Percentiles rank a stretch among this genome's conserved stretches.
These are phyloP conservation scores for Pleurotus giganteus DNA, from an alignment of 768 basidiomycete species.

Conservation along the genomic window DNA sequence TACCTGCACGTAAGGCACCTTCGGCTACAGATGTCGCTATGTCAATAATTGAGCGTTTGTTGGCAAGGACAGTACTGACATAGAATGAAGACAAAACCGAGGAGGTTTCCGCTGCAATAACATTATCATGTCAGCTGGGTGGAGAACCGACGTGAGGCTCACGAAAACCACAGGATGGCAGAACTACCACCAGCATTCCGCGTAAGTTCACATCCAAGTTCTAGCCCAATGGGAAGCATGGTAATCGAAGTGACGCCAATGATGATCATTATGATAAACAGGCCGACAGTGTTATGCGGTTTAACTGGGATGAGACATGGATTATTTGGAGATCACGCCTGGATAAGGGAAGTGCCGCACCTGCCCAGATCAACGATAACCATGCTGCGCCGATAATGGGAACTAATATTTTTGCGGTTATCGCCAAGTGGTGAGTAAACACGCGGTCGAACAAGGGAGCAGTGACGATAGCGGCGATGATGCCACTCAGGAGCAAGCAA, in stretches of 20 bases:
- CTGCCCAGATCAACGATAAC: slow-evolving; percentile 80
- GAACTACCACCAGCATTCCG: slow-evolving; percentile 77
- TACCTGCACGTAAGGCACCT: slow-evolving; percentile 63
- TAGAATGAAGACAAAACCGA: slow-evolving; percentile 60
- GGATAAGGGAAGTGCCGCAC: slow-evolving; percentile 34
- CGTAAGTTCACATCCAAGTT: slow-evolving; percentile 78
- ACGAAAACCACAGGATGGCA: slow-evolving; percentile 76
- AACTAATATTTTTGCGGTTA: slow-evolving; percentile 55
- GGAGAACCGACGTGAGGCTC: slow-evolving; percentile 18
- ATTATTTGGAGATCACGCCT: neutral
- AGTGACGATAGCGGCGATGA: slow-evolving; percentile 62
- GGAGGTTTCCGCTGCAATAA: slow-evolving; percentile 56
- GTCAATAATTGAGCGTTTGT: neutral
- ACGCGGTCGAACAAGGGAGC: slow-evolving; percentile 81
- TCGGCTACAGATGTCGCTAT: slow-evolving; percentile 39
- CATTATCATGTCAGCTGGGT: neutral
- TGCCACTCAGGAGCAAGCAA: slow-evolving; percentile 64
- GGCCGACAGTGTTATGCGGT: slow-evolving; percentile 53
- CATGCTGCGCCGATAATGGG: slow-evolving; percentile 63
- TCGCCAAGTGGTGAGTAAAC: slow-evolving; percentile 69
- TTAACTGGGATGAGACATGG: slow-evolving; percentile 41
- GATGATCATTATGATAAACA: slow-evolving; percentile 68
- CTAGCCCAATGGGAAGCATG: slow-evolving; percentile 74
- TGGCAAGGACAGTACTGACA: slow-evolving; percentile 34
- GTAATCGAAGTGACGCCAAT: slow-evolving; percentile 66